A percentile compares a stretch with the other conserved stretches of the same genome.
Conservation (phyloP, 495 filamentous ascomycete genomes). For the Daldinia concentrica region DNA sequence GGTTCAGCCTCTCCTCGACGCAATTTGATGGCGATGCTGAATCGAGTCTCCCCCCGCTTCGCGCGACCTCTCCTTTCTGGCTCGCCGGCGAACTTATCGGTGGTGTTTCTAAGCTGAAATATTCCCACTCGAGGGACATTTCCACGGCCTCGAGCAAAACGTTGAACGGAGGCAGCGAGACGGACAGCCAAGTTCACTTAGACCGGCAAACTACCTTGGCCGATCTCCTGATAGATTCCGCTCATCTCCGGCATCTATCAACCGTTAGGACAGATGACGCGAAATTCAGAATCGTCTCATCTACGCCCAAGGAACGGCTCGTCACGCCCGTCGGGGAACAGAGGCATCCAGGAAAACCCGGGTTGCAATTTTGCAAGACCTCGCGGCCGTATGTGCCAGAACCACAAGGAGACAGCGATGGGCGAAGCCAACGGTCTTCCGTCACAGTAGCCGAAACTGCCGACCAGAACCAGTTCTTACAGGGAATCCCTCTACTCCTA, state of each 20-base stretch:
- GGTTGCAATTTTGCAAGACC: constrained; percentile 15
- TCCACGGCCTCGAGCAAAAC: constrained; percentile 32
- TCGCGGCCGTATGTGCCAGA: constrained; percentile 19
- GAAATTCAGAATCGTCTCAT: constrained; percentile 7
- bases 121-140: constrained; percentile 17
- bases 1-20: constrained; percentile 20
- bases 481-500: constrained; percentile 44
- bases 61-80: constrained; percentile 26
- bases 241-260: constrained; percentile 33
- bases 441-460: constrained; percentile 23
- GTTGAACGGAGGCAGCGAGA: constrained; percentile 21
- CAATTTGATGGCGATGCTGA: constrained; percentile 24
- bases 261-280: constrained; percentile 18
- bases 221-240: constrained; percentile 39
- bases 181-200: constrained; percentile 10
- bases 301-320: constrained; percentile 8
- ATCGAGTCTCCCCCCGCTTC: constrained; percentile 4
- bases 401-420: constrained; percentile 10
- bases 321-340: constrained; percentile 45
- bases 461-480: constrained; percentile 39
- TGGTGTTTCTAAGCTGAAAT: constrained; percentile 16
- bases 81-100: constrained; percentile 30
- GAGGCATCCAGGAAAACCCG: constrained; percentile 46
- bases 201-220: constrained; percentile 22
- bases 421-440: constrained; percentile 26